These are phyloP conservation scores for Xylariaceae sp. DNA, from an alignment of 2,329 filamentous ascomycete genomes.

Conservation along the genomic window DNA sequence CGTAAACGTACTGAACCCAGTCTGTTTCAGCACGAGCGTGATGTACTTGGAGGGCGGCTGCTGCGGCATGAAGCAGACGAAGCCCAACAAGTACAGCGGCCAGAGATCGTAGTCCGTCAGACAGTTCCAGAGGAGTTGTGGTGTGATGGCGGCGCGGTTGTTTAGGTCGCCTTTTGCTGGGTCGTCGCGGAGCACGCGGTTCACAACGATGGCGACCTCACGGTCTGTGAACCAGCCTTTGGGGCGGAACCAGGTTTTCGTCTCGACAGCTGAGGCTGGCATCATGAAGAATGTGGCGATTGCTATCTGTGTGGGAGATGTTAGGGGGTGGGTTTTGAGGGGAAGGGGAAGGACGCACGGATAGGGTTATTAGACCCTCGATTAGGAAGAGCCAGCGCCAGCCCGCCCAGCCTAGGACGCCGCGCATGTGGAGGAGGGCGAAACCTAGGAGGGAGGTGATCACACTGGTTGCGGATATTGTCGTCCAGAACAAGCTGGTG, in stretches of 20 bases:
- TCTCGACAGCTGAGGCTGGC: conserved; percentile 44
- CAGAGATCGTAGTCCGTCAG: conserved; percentile 53
- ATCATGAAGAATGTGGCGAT: conserved; percentile 49
- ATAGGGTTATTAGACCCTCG: conserved; percentile 49
- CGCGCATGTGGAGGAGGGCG: conserved; percentile 35
- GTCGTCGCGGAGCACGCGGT: conserved; percentile 52
- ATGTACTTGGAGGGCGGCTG: conserved; percentile 45
- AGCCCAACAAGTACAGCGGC: conserved; percentile 48
- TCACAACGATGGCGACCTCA: conserved; percentile 54
- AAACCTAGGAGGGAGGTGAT: conserved; percentile 35
- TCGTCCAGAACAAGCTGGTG: conserved; percentile 31
- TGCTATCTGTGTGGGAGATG: conserved; percentile 34
- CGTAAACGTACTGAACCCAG: conserved; percentile 49
- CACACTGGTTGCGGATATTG: conserved; percentile 32
- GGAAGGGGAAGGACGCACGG: conserved; percentile 16
- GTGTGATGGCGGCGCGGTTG: conserved; percentile 50
- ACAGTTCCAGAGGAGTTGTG: conserved; percentile 42
- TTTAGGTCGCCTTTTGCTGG: conserved; percentile 55
- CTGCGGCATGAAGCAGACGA: conserved; percentile 45
- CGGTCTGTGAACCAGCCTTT: conserved; percentile 54
- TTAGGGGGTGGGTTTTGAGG: neutral
- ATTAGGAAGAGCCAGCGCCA: conserved; percentile 51
- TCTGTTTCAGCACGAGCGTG: conserved; percentile 45
- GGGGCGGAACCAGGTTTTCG: conserved; percentile 44
- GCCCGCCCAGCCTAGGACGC: conserved; percentile 35